phyloP scores from a whole-genome alignment of 1,139 yeast genomes.

The Debaryomyces subglobosus region DNA sequence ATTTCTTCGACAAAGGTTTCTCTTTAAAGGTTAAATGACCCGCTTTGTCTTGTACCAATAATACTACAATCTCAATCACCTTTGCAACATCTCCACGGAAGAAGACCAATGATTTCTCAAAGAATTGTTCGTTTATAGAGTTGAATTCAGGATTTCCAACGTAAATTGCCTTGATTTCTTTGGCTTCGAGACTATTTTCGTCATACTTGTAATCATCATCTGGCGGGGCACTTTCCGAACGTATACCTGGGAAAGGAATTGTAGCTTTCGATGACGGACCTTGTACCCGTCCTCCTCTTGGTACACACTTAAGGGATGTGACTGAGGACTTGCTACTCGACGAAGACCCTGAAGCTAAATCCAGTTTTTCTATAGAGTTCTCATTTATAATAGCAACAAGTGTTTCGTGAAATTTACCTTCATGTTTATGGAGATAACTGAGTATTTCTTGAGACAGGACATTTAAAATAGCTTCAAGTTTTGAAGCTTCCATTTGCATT shows the following conservation, averaged over 20 bases:
- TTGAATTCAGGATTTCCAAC: conserved; percentile 25
- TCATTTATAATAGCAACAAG: conserved; percentile 33
- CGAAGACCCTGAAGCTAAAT: neutral
- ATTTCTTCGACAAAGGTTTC: neutral
- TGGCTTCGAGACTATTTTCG: conserved; percentile 18
- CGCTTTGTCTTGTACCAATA: conserved; percentile 27
- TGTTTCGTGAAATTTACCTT: conserved; percentile 25
- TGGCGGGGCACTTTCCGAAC: neutral
- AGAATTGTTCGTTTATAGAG: conserved; percentile 32
- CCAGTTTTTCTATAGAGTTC: conserved; percentile 13
- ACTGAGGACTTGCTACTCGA: neutral
- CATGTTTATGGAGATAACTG: conserved; percentile 15
- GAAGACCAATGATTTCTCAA: conserved; percentile 38
- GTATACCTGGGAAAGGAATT: neutral
- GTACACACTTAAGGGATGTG: conserved; percentile 4
- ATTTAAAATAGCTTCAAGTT: conserved; percentile 6
- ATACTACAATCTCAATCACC: conserved; percentile 30
- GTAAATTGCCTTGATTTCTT: conserved; percentile 22
- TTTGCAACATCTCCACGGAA: conserved; percentile 42
- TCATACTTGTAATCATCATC: conserved; percentile 14
- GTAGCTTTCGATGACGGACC: conserved; percentile 14
- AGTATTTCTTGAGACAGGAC: conserved; percentile 4
- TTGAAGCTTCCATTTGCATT: neutral
- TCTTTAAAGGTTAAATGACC: conserved; percentile 13
- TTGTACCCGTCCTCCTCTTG: conserved; percentile 31